Conservation (phyloP, 2,329 filamentous ascomycete species). For the Tolypocladium inflatum region DNA sequence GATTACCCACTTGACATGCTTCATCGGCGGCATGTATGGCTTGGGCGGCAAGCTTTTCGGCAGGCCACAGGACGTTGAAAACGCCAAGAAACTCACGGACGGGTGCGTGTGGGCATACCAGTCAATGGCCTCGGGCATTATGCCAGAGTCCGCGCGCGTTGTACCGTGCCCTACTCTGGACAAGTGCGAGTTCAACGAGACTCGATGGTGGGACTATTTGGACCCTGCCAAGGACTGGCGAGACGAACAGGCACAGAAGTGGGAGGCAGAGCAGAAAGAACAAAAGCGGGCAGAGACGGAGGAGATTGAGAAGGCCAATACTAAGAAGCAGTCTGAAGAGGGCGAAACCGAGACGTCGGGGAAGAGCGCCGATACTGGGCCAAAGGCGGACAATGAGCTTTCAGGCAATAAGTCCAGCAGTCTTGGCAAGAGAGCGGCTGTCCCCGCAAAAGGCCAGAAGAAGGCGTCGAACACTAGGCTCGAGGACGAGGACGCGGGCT, state of each 20-base stretch:
- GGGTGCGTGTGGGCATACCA: constrained; percentile 64
- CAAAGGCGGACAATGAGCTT: background rate
- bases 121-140: constrained; percentile 49
- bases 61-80: constrained; percentile 49
- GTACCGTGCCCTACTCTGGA: constrained; percentile 36
- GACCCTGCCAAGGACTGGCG: constrained; percentile 36
- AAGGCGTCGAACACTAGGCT: constrained; percentile 7
- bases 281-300: constrained; percentile 17
- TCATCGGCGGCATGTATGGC: constrained; percentile 61
- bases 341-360: background rate
- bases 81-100: constrained; percentile 53
- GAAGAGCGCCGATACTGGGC: background rate
- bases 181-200: constrained; percentile 42
- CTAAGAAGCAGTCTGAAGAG: background rate
- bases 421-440: constrained; percentile 8
- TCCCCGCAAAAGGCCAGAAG: constrained; percentile 5
- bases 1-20: constrained; percentile 55
- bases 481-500: constrained; percentile 14
- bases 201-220: constrained; percentile 36
- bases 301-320: background rate
- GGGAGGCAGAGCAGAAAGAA: constrained; percentile 30
- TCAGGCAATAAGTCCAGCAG: background rate
- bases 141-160: constrained; percentile 45
- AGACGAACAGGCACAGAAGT: constrained; percentile 31
- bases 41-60: constrained; percentile 55